Evolutionary conservation across 192 early-diverging fungal species (phyloP).

Genomic region (Allomyces javanicus): DNA sequence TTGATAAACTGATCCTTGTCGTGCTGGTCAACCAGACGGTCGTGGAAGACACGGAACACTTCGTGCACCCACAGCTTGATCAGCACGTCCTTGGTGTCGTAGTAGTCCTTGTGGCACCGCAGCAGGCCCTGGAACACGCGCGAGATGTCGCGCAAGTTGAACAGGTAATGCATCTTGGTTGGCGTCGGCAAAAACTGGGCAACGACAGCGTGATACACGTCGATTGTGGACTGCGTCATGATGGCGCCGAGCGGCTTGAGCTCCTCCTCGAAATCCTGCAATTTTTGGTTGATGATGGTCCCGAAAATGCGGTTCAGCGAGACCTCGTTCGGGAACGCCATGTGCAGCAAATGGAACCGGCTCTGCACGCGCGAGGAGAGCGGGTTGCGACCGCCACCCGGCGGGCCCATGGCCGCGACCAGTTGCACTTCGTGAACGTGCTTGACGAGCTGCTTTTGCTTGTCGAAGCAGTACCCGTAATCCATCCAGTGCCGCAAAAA

Average conservation of each 20-base stretch:
- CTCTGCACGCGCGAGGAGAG: constrained; percentile 87
- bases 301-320: constrained; percentile 90
- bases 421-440: constrained; percentile 95
- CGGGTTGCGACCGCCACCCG: constrained; percentile 91
- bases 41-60: constrained; percentile 91
- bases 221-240: constrained; percentile 82
- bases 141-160: constrained; percentile 96
- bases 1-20: constrained; percentile 85
- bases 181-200: constrained; percentile 87
- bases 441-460: constrained; percentile 80
- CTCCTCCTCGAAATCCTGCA: constrained; percentile 76
- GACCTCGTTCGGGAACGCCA: constrained; percentile 87
- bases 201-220: constrained; percentile 77
- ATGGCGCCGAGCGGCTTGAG: constrained; percentile 56
- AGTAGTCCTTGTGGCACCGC: constrained; percentile 69
- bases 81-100: constrained; percentile 55
- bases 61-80: constrained; percentile 97
- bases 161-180: constrained; percentile 96
- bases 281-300: constrained; percentile 73
- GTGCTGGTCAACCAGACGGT: constrained; percentile 70
- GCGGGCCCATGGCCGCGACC: constrained; percentile 98
- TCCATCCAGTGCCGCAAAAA: constrained; percentile 90
- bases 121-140: constrained; percentile 96
- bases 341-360: constrained; percentile 87
- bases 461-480: constrained; percentile 87